Percentiles rank a stretch among this genome's conserved stretches.
phyloP scores from a whole-genome alignment of 148 eudicot genomes.

The Arctostaphylos glauca region DNA sequence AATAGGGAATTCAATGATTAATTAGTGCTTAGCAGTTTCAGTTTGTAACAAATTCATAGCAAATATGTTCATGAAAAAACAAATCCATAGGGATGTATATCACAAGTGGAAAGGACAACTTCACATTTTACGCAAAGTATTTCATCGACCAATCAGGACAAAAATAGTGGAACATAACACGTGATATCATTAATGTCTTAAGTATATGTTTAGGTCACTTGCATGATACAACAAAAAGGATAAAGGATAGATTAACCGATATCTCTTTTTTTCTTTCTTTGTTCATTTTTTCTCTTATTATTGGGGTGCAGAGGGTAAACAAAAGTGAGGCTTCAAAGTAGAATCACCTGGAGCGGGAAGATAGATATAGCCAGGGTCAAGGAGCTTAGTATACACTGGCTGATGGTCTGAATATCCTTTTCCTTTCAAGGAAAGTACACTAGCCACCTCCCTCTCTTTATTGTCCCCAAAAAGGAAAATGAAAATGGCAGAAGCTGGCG shows the following conservation, averaged over 20 bases:
- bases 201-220: background rate
- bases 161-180: background rate
- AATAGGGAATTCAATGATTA: background rate
- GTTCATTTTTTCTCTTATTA: background rate
- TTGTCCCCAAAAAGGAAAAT: background rate
- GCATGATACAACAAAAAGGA: background rate
- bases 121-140: background rate
- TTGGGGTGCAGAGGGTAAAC: background rate
- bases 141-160: background rate
- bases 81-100: background rate
- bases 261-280: background rate
- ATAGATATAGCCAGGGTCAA: background rate
- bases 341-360: background rate
- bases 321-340: background rate
- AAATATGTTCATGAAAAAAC: background rate
- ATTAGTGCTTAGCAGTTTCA: background rate
- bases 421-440: background rate
- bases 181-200: background rate
- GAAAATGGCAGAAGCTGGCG: background rate
- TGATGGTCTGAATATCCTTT: background rate
- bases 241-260: background rate
- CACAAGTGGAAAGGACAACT: background rate
- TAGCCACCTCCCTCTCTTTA: background rate
- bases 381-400: background rate
- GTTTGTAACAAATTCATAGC: background rate